Evolutionary conservation across 306 rosid genomes (phyloP), one percentile per base, ranked within the genome.

Genomic region (Mimosa bimucronata): DNA sequence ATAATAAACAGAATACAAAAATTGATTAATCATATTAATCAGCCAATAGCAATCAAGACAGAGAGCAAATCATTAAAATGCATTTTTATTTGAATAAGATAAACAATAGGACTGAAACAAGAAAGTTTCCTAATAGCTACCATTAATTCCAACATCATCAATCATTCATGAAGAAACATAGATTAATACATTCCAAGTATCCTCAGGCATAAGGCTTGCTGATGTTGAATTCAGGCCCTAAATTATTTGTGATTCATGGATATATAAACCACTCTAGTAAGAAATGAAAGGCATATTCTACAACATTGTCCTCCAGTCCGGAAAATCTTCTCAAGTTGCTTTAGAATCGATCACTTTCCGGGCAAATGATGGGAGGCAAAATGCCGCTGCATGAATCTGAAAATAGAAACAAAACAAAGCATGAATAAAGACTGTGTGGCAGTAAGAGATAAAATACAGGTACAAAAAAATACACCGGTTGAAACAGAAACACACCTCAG

Each of bases 301-400:
- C 38, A 34, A 77, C 18, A 64, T 62, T 62, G 81, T 80, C 37
- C 76, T 71, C 60, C 72, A 68, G 57, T 71, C 77, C 38, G 15
- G 70, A 79, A 30, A 77, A 21, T 77, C 41, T 78, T 74, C 83
- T 88, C 88, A 91, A 5, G 77, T 86, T 62, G 84, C 77, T 77
- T 89, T 89, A 55, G 92, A 70, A 44, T 86, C 91, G 61, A 96
- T 96, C 28, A 87, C 91, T 84, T 87, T 95, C 90, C 87, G 90
- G 5, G 99, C 99, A 88, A 96, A 96, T 46, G 99, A 89, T 31
- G 98, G 98, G 82, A 96, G 84, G 72, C 99, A 96, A 96, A 96
- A 96, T 66, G 99, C 92, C 5, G 99, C 98, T 44, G 97, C 6
- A 62, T 96, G 99, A 81, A 93, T 82, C 99, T 96, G 94, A 34